Evolutionary conservation across 2,329 filamentous ascomycete species (phyloP), one percentile per base, ranked within the genome.

Genomic region (Neodidymelliopsis sp.): DNA sequence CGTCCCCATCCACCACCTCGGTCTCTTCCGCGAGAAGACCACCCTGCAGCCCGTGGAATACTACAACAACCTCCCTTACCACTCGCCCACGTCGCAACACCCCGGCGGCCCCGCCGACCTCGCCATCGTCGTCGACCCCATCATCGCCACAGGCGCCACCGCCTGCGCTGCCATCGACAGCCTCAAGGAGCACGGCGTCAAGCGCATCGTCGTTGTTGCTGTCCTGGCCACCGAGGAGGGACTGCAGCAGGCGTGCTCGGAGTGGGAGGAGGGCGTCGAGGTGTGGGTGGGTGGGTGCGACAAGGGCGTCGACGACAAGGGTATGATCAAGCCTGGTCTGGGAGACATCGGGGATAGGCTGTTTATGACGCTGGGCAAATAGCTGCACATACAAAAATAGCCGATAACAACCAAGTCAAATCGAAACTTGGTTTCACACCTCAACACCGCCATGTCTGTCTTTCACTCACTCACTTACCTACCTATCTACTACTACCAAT

Each of bases 11-110:
- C 91, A 97, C 77, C 93, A 97, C 72, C 87, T 97, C 6, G 93
- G 94, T 59, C 87, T 97, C 67, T 97, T 93, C 81, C 90, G 92
- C 68, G 92, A 97, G 72, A 90, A 89, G 52, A 84, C 85, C 47
- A 93, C 90, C 33, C 86, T 97, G 47, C 85, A 91, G 65, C 91
- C 92, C 3, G 92, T 97, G 49, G 92, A 96, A 76, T 96, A 97
- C 82, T 97, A 97, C 83, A 97, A 97, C 80, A 96, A 96, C 75
- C 86, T 97, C 15, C 91, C 91, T 25, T 87, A 90, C 75, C 88
- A 90, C 75, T 70, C 79, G 28, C 78, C 62, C 45, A 76, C 76
- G 54, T 69, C 74, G 24, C 65, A 75, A 33, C 79, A 75, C 36
- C 47, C 65, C 27, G 45, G 37, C 18, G 69, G 70, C 4, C 71